phyloP scores from a whole-genome alignment of 2,329 filamentous ascomycete genomes.

The Penicillium sp. region DNA sequence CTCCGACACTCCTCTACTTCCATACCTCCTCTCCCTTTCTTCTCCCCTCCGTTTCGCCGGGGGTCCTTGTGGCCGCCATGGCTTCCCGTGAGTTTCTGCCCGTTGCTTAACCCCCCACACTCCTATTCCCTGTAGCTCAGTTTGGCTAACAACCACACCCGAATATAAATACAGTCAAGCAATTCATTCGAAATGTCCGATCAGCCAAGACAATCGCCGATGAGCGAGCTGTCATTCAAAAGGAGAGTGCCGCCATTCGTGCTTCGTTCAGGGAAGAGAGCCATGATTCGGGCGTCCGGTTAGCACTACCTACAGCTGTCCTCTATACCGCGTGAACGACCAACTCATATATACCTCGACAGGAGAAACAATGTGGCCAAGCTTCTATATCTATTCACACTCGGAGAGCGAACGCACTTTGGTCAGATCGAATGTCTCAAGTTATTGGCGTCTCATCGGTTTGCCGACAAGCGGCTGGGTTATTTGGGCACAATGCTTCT shows the following conservation, averaged over 20 bases:
- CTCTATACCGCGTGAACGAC: conserved; percentile 5
- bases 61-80: conserved; percentile 60
- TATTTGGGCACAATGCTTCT: conserved; percentile 96
- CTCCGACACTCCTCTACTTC: conserved; percentile 17
- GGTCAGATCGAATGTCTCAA: conserved; percentile 99
- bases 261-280: conserved; percentile 98
- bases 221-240: conserved; percentile 96
- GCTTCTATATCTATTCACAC: conserved; percentile 94
- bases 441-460: conserved; percentile 91
- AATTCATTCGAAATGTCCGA: conserved; percentile 99
- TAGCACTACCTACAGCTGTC: conserved; percentile 40
- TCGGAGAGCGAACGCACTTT: conserved; percentile 97
- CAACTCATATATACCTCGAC: conserved; percentile 33
- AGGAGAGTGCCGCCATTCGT: conserved; percentile 96
- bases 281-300: conserved; percentile 89
- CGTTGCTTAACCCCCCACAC: conserved; percentile 27
- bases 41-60: conserved; percentile 39
- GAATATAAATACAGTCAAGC: conserved; percentile 74
- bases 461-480: conserved; percentile 95
- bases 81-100: conserved; percentile 57
- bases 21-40: conserved; percentile 8
- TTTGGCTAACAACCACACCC: conserved; percentile 20
- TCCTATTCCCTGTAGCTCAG: conserved; percentile 25
- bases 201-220: conserved; percentile 99
- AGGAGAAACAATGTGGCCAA: conserved; percentile 99